phyloP scores from a whole-genome alignment of 73 alveolate species.

The Paraurostyla sp. region DNA sequence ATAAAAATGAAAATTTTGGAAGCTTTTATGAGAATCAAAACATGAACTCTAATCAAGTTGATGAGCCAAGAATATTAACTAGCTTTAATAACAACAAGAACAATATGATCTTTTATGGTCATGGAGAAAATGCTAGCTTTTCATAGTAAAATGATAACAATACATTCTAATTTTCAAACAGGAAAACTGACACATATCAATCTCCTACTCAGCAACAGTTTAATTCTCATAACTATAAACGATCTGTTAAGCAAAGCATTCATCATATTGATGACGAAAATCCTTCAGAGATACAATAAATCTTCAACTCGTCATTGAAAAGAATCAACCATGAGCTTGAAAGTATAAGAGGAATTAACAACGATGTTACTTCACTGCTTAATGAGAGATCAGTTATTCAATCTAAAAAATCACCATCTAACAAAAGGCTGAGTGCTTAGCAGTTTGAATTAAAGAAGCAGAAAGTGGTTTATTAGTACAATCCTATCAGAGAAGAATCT shows the following conservation, averaged over 20 bases:
- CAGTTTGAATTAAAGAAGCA: background rate
- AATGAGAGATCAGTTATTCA: too few relatives aligned
- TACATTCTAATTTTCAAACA: background rate
- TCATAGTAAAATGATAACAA: background rate
- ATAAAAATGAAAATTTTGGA: background rate
- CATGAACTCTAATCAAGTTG: background rate
- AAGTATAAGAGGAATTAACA: background rate
- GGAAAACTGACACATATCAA: background rate
- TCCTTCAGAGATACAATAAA: background rate
- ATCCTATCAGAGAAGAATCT: too few relatives aligned
- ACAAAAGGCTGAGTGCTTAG: too few relatives aligned
- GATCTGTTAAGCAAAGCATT: background rate
- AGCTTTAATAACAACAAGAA: too few relatives aligned
- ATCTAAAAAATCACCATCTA: too few relatives aligned
- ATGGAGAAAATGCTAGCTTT: slow-evolving; percentile 6
- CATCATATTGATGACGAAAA: background rate
- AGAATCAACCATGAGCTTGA: slow-evolving; percentile 21
- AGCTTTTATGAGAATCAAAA: background rate
- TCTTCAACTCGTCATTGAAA: slow-evolving; percentile 5
- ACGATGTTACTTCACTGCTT: background rate
- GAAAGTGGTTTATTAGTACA: background rate
- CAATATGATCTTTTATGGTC: background rate
- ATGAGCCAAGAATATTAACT: slow-evolving; percentile 2
- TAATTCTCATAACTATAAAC: too few relatives aligned
- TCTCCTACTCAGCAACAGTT: too few relatives aligned